Percentiles rank a stretch among this genome's conserved stretches.
These are phyloP conservation scores for Mycena galopus DNA, from an alignment of 768 basidiomycete genomes.

Conservation along the genomic window DNA sequence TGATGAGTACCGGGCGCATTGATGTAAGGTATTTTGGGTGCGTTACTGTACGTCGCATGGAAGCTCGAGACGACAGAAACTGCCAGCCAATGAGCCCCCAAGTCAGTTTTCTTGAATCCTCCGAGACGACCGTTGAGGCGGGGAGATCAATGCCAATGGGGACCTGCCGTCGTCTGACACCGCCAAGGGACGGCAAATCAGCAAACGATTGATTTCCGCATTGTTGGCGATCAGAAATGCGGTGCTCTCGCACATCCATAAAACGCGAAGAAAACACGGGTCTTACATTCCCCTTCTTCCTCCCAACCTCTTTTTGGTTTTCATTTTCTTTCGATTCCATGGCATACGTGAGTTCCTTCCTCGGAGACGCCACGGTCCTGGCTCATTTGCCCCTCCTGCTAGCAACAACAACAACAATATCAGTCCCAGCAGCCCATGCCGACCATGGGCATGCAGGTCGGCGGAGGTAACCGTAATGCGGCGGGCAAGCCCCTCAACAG, in stretches of 20 bases:
- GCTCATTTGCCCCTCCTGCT: background rate
- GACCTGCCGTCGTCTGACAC: no score
- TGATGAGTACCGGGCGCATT: no score
- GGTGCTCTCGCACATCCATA: background rate
- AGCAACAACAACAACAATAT: constrained; percentile 33
- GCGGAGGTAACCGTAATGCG: constrained; percentile 46
- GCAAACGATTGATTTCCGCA: background rate
- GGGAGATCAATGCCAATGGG: no score
- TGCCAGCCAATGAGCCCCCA: no score
- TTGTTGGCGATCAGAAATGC: background rate
- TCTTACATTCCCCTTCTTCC: constrained; percentile 5
- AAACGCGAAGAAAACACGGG: background rate
- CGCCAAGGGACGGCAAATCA: no score
- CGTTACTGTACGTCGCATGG: no score
- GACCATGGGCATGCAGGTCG: constrained; percentile 34
- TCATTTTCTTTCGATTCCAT: constrained; percentile 10
- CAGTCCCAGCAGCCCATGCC: constrained; percentile 33
- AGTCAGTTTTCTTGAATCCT: no score
- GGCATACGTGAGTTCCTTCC: constrained; percentile 28
- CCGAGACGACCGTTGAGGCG: no score
- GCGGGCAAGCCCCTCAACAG: constrained; percentile 41
- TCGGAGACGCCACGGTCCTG: background rate
- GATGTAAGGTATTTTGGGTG: no score
- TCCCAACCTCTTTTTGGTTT: constrained; percentile 13
- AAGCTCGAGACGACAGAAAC: no score